Evolutionary conservation across 2,329 filamentous ascomycete genomes (phyloP), one percentile per base, ranked within the genome.

Genomic region (Calonectria pseudoreteaudii): DNA sequence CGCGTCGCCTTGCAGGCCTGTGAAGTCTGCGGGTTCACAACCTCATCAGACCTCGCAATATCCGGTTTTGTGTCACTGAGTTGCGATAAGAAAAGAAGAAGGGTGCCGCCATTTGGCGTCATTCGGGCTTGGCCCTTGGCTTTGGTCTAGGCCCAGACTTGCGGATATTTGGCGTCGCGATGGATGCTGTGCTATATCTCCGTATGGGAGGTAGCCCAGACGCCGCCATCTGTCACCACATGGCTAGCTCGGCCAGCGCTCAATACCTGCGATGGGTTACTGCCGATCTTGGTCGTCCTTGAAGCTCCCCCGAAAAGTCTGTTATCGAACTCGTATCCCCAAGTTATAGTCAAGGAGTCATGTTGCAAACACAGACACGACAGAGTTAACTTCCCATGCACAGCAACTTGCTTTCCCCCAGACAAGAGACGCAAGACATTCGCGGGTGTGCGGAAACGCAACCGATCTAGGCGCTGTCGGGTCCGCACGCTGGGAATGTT

Each of bases 341-440:
- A 52, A 34, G 23, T 28, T 31, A 62, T 23, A 44, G 16, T 30
- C 41, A 41, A 30, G 53, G 30, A 56, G 14, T n/a, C 28, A 50
- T 66, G 50, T 58, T 31, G 60, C 38, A 50, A 36, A 53, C n/a
- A 41, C 49, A 34, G 50, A 44, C 30, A 34, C 47, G 64, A 34
- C 20, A 68, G 28, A 38, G 66, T 56, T 47, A 13, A 31, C n/a
- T 36, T 50, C 38, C 44, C 28, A 49, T 56, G 65, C 47, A 38
- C 38, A 49, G n/a, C 23, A 44, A 65, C 49, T 31, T 50, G n/a
- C 31, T 71, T 26, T 31, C 30, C 69, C 72, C 68, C 53, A 65
- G 52, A 49, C 36, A 68, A 69, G 31, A 56, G 47, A 71, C 72
- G 72, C 72, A 74, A 68, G 70, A 66, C 70, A 72, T 68, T 66